phyloP scores from a whole-genome alignment of 768 basidiomycete species.

The Holtermannia corniformis region DNA sequence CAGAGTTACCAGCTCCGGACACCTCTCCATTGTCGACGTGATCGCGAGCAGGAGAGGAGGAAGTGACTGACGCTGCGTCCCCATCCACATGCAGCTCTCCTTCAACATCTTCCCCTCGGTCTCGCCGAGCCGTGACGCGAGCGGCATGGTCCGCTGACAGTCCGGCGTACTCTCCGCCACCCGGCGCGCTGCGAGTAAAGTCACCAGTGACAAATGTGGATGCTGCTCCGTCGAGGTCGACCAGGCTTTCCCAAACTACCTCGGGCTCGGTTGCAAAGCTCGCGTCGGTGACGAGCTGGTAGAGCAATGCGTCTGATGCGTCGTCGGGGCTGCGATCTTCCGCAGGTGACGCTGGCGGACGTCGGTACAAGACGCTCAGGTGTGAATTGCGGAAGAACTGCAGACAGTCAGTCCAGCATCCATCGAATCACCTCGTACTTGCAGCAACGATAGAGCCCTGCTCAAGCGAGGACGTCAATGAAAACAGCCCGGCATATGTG shows the following conservation, averaged over 20 bases:
- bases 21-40: too few relatives aligned
- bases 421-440: neutral
- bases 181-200: constrained; percentile 56
- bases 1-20: too few relatives aligned
- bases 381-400: constrained; percentile 78
- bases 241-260: constrained; percentile 83
- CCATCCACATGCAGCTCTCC: constrained; percentile 5
- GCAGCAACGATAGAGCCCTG: constrained; percentile 59
- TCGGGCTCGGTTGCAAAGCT: constrained; percentile 65
- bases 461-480: constrained; percentile 50
- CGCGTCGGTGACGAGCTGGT: constrained; percentile 76
- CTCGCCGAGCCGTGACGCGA: constrained; percentile 24
- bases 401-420: neutral
- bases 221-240: constrained; percentile 72
- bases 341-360: neutral
- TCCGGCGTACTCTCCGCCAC: constrained; percentile 56
- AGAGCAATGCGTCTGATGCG: constrained; percentile 48
- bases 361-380: constrained; percentile 68
- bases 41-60: too few relatives aligned
- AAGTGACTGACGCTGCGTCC: constrained; percentile 49
- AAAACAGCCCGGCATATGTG: constrained; percentile 79
- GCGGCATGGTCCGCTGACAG: constrained; percentile 13
- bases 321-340: neutral
- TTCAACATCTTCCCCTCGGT: constrained; percentile 43
- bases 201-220: constrained; percentile 69